Conservation (phyloP, 2,329 filamentous ascomycete genomes). For the Penicillium oxalicum region DNA sequence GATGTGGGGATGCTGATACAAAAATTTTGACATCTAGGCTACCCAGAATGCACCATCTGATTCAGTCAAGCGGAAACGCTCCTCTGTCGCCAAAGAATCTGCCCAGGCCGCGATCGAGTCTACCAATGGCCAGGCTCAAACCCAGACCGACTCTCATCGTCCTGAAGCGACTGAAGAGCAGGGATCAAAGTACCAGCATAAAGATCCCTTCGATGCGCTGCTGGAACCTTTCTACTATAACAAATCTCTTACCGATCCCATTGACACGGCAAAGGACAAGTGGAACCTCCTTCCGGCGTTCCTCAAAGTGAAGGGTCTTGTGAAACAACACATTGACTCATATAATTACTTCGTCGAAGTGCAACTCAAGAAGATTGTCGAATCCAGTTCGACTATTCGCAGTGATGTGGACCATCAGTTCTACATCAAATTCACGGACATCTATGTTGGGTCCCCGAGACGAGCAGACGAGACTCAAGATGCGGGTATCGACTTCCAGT, state of each 20-base stretch:
- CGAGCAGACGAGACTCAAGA: constrained; percentile 67
- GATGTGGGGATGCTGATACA: constrained; percentile 9
- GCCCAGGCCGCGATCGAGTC: constrained; percentile 12
- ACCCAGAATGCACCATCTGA: constrained; percentile 17
- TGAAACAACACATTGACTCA: constrained; percentile 97
- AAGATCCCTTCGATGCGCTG: constrained; percentile 53
- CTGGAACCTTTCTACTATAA: constrained; percentile 65
- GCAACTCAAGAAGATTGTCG: constrained; percentile 93
- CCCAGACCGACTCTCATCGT: constrained; percentile 5
- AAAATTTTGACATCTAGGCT: constrained; percentile 7
- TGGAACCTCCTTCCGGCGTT: constrained; percentile 97
- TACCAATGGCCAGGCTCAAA: constrained; percentile 1
- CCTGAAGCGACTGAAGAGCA: constrained; percentile 10
- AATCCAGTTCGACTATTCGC: constrained; percentile 78
- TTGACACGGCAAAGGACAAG: constrained; percentile 73
- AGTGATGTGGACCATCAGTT: constrained; percentile 92
- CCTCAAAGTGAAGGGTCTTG: constrained; percentile 90
- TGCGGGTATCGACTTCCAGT: constrained; percentile 37
- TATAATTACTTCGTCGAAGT: constrained; percentile 98
- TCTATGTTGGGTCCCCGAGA: constrained; percentile 76
- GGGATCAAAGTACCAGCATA: constrained; percentile 24
- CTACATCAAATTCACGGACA: constrained; percentile 88
- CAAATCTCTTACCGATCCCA: constrained; percentile 62
- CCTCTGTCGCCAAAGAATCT: constrained; percentile 23
- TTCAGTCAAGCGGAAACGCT: constrained; percentile 23